Percentiles rank a stretch among this genome's conserved stretches.
Conservation (phyloP, 2,329 filamentous ascomycete species). For the Verticillium longisporum region DNA sequence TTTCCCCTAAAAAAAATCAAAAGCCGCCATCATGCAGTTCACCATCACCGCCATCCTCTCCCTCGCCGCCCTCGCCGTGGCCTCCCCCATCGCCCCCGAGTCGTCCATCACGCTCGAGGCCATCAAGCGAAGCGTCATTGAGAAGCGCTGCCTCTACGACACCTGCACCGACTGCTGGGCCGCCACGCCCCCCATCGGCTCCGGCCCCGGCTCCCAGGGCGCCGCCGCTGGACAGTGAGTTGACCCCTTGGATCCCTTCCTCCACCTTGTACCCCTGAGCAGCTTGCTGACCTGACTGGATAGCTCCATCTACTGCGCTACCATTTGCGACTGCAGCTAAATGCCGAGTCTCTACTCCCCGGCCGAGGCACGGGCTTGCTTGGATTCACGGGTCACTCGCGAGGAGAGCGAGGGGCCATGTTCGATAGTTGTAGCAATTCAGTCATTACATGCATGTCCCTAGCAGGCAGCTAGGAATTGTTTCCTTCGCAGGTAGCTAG, state of each 20-base stretch:
- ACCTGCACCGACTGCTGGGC: neutral
- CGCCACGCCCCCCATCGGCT: neutral
- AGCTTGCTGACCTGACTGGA: neutral
- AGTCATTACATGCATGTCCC: too few relatives aligned
- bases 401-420: too few relatives aligned
- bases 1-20: too few relatives aligned
- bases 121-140: neutral
- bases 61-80: neutral
- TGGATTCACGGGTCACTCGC: too few relatives aligned
- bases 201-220: neutral
- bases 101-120: neutral
- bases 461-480: neutral
- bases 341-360: too few relatives aligned
- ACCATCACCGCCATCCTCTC: neutral
- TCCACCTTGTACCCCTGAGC: neutral
- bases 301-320: neutral
- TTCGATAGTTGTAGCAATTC: too few relatives aligned
- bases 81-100: neutral
- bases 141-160: neutral
- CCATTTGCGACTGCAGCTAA: neutral
- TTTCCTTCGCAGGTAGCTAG: too few relatives aligned
- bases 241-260: too few relatives aligned
- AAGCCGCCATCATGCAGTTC: neutral
- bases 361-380: too few relatives aligned
- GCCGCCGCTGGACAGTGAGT: neutral